Conservation (phyloP, 768 basidiomycete genomes). For the Baorangia bicolor region DNA sequence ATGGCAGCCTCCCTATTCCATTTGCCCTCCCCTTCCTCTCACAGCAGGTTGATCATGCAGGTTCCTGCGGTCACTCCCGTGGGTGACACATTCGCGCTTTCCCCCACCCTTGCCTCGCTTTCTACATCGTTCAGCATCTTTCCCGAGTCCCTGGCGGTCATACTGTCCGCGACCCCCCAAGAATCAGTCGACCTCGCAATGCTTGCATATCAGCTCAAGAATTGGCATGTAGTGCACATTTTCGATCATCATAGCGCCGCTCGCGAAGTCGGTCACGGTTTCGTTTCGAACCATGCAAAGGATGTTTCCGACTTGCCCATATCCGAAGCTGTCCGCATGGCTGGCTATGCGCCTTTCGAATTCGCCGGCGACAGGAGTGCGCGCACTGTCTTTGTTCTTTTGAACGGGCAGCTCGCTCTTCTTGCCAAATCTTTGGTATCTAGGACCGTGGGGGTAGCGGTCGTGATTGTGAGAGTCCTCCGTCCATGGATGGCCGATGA, state of each 20-base stretch:
- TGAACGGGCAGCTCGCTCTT: slow-evolving; percentile 78
- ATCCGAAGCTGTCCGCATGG: slow-evolving; percentile 48
- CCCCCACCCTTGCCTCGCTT: slow-evolving; percentile 73
- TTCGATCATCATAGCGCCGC: slow-evolving; percentile 84
- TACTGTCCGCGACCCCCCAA: slow-evolving; percentile 82
- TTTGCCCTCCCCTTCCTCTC: slow-evolving; percentile 60
- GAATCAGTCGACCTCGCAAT: slow-evolving; percentile 77
- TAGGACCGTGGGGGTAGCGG: slow-evolving; percentile 51
- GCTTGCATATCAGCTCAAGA: slow-evolving; percentile 67
- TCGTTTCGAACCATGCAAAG: slow-evolving; percentile 39
- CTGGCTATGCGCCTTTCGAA: slow-evolving; percentile 76
- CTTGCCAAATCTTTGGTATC: slow-evolving; percentile 52
- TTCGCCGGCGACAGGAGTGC: slow-evolving; percentile 69
- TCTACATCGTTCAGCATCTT: slow-evolving; percentile 58
- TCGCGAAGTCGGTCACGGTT: slow-evolving; percentile 68
- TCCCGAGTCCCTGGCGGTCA: slow-evolving; percentile 63
- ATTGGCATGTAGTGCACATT: slow-evolving; percentile 78
- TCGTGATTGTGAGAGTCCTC: slow-evolving; percentile 74
- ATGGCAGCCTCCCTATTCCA: slow-evolving; percentile 80
- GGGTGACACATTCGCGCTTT: slow-evolving; percentile 65
- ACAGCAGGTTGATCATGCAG: slow-evolving; percentile 77
- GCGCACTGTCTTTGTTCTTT: slow-evolving; percentile 61
- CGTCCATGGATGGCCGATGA: slow-evolving; percentile 77
- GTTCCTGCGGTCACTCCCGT: slow-evolving; percentile 72
- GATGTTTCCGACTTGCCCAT: slow-evolving; percentile 35